Base-by-base conservation (phyloP, 2,329 filamentous ascomycete genomes). In the Aureobasidium sp. region DNA sequence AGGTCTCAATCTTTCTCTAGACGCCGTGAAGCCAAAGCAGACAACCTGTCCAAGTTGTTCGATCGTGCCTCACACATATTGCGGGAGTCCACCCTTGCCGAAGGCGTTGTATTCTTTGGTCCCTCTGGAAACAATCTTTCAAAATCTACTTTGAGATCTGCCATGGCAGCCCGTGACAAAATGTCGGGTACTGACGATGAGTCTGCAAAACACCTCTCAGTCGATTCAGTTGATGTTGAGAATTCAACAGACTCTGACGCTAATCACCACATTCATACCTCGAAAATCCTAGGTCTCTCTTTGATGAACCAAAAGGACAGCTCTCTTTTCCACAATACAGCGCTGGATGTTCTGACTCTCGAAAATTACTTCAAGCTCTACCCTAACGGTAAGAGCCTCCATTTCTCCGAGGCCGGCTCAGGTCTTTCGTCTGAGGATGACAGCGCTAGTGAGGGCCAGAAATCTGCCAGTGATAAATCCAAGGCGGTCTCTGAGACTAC, bases 51-150 rank as follows among this genome's bases (percentile, higher is more conserved):
- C 17, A 48, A 68, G 19, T 65, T 67, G 5, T 49, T 67, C 50
- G 61, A 65, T 9, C 59, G 66, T 14, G 69, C 69, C 3, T 68
- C 68, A 1, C 64, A 67, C 8, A 68, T 70, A 24, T 49, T 71
- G 17, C 68, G 68, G 6, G 68, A 70, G n/a, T 68, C 67, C 1
- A 68, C 68, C 8, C 63, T 71, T 3, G 69, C 69, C 4, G 69
- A 71, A 40, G 69, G 52, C 2, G 67, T 66, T 6, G 68, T 66
- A 0, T 67, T 71, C 22, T 70, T 71, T 47, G 69, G 68, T 7
- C 67, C 68, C 1, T 65, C 67, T 27, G 66, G 66, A n/a, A 65
- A 59, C 37, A 63, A 62, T 42, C 64, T 61, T 50, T 42, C 62
- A 19, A 61, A 67, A 60, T 22, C 65, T 49, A 57, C 8, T 2